Evolutionary conservation across 2,329 filamentous ascomycete species (phyloP), one percentile per base, ranked within the genome.

Genomic region (Talaromyces sp.): DNA sequence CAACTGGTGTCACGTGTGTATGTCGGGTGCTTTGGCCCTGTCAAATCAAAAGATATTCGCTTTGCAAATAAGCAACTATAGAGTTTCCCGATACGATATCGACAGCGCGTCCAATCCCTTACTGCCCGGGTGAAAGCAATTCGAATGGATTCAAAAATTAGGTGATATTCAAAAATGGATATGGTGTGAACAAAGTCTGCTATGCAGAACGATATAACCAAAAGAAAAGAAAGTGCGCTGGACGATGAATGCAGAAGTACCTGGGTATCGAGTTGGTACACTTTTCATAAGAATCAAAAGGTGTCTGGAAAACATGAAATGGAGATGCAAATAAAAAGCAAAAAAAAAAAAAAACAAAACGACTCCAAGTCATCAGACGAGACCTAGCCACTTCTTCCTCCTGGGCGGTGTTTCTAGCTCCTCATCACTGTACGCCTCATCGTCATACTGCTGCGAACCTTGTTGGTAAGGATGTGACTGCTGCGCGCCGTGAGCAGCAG

Each of bases 331-430:
- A 22, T 22, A 2, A 22, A 22, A 22, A 22, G 22, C 22, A 22
- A 59, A 54, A 13, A 49, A 27, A 3, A 19, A 58, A 39, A 39
- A 10, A 31, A 11, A 56, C 14, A 33, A 35, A 31, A 31, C 6
- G 27, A 31, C 7, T 11, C 22, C 6, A 3, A 3, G 31, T 16
- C 49, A 60, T 41, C 59, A 66, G 2, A 62, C 57, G 19, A 70
- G 66, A 16, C 69, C 69, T 64, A 77, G 74, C 75, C 75, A 77
- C 67, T 75, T 76, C 69, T 72, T 74, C 50, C 70, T 73, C 35
- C 68, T 70, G 52, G 69, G 69, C 31, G 60, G 61, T 45, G 41
- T 65, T 14, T 39, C 52, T 37, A 9, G 13, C 47, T 56, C 61
- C 39, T 68, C 61, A 10, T 70, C 68, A 1, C 68, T 68, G 14